A percentile compares a stretch with the other conserved stretches of the same genome.
Evolutionary conservation across 2,329 filamentous ascomycete species (phyloP).

Genomic region (Aspergillus fumigatus): DNA sequence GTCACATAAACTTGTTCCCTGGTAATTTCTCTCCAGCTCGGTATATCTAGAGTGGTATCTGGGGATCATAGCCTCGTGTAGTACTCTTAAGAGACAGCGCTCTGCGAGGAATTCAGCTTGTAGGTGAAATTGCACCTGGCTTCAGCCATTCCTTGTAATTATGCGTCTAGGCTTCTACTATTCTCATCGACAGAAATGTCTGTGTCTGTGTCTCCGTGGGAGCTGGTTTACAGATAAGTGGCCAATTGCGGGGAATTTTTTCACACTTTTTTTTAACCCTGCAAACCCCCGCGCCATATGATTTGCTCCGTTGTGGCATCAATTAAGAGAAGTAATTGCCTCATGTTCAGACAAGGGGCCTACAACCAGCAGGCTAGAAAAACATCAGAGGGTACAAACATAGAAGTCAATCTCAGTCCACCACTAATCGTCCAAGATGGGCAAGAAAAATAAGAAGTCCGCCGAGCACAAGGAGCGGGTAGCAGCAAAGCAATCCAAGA

Average conservation of each 20-base stretch:
- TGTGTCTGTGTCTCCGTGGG: neutral
- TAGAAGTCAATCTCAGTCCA: neutral
- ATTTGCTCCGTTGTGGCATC: neutral
- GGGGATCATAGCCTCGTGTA: neutral
- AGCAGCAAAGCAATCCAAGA: conserved; percentile 77
- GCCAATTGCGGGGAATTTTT: conserved; percentile 2
- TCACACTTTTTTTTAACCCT: neutral
- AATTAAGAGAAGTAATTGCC: neutral
- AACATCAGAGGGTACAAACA: neutral
- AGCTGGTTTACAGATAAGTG: neutral
- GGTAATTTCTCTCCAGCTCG: neutral
- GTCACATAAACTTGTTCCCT: neutral
- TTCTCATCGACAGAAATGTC: neutral
- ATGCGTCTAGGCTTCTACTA: neutral
- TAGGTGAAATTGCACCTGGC: neutral
- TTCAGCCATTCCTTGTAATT: neutral
- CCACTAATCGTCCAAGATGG: conserved; percentile 35
- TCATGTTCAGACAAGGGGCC: neutral
- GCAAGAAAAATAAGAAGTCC: conserved; percentile 52
- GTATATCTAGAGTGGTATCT: no score
- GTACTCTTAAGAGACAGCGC: neutral
- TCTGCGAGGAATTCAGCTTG: neutral
- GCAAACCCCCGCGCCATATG: conserved; percentile 1
- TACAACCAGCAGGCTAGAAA: neutral
- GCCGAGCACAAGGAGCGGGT: conserved; percentile 55